phyloP scores from a whole-genome alignment of 1,284 basidiomycete species.

The Anthracocystis setariae region DNA sequence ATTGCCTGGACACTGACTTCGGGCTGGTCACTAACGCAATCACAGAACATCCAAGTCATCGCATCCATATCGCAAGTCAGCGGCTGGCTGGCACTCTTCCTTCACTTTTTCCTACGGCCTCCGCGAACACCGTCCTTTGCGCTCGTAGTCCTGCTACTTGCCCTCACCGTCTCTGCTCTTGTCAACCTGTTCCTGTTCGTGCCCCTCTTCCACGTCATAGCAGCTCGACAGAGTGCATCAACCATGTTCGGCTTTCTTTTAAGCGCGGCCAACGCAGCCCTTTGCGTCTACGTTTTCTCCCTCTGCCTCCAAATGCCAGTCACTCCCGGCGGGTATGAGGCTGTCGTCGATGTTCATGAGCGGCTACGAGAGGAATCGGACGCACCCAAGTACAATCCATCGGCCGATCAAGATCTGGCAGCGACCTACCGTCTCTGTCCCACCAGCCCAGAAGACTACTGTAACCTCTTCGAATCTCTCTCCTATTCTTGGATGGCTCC shows the following conservation, averaged over 20 bases:
- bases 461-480: constrained; percentile 41
- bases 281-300: constrained; percentile 19
- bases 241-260: neutral
- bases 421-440: constrained; percentile 49
- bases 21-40: neutral
- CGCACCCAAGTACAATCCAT: neutral
- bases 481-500: constrained; percentile 59
- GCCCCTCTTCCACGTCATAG: constrained; percentile 2
- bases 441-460: constrained; percentile 59
- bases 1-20: constrained; percentile 8
- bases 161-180: constrained; percentile 10
- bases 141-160: constrained; percentile 16
- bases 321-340: constrained; percentile 48
- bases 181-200: constrained; percentile 22
- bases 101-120: constrained; percentile 19
- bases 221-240: neutral
- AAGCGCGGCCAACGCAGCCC: constrained; percentile 16
- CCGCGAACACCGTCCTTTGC: constrained; percentile 31
- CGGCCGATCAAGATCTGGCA: constrained; percentile 17
- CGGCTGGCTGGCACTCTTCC: constrained; percentile 23
- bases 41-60: neutral
- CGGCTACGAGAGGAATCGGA: constrained; percentile 22
- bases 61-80: constrained; percentile 1
- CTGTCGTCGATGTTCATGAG: constrained; percentile 40
- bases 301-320: constrained; percentile 49